Conservation (phyloP, 768 basidiomycete genomes). For the Psilocybe subaeruginosa region DNA sequence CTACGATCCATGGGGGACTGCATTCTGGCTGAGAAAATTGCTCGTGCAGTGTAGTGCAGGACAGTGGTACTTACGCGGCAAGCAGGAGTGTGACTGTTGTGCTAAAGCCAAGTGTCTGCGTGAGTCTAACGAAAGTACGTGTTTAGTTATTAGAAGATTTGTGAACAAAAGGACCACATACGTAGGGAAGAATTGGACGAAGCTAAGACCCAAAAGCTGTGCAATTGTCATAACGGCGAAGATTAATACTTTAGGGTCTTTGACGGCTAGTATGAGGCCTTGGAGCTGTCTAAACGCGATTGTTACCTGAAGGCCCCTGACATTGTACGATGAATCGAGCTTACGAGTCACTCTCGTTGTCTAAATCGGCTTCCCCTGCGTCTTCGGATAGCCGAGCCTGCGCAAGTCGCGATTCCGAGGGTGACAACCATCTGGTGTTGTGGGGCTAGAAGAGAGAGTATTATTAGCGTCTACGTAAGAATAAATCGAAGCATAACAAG, state of each 20-base stretch:
- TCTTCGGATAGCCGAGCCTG: conserved; percentile 71
- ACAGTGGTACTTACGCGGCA: conserved; percentile 49
- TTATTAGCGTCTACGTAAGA: background rate
- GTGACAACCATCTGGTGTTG: conserved; percentile 63
- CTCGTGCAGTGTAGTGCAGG: no score
- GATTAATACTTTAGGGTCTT: conserved; percentile 54
- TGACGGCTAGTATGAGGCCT: conserved; percentile 59
- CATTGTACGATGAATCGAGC: conserved; percentile 15
- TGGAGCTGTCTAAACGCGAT: conserved; percentile 39
- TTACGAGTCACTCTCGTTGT: conserved; percentile 60
- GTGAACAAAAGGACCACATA: conserved; percentile 12
- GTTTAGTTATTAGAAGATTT: background rate
- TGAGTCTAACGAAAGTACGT: conserved; percentile 38
- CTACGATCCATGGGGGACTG: conserved; percentile 67
- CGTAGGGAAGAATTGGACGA: conserved; percentile 64
- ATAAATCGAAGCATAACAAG: background rate
- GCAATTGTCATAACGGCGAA: conserved; percentile 56
- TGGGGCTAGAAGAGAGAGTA: conserved; percentile 40
- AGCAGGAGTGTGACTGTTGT: conserved; percentile 62
- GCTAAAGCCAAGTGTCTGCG: conserved; percentile 64
- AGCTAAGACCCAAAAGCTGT: conserved; percentile 58
- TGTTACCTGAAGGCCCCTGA: no score
- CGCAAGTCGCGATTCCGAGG: conserved; percentile 58
- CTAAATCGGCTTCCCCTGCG: conserved; percentile 67
- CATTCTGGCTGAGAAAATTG: background rate